Conservation (phyloP, 192 early-diverging fungal genomes). For the Coemansia sp. region DNA sequence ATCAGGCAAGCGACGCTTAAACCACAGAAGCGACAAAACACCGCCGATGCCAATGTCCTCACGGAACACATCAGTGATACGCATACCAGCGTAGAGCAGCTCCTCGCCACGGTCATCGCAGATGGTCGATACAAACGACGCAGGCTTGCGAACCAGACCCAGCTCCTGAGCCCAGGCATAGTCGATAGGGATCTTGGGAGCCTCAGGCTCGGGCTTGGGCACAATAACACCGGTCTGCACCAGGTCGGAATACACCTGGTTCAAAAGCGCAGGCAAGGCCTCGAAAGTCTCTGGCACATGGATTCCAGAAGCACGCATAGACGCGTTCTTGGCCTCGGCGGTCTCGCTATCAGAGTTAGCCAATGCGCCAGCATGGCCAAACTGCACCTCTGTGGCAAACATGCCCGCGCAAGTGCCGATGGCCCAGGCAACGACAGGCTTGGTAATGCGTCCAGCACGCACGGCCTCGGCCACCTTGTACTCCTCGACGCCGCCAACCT, state of each 20-base stretch:
- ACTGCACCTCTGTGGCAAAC: constrained; percentile 98
- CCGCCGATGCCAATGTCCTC: constrained; percentile 98
- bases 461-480: constrained; percentile 93
- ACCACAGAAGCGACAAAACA: constrained; percentile 95
- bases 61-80: constrained; percentile 98
- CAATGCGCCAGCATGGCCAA: constrained; percentile 96
- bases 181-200: constrained; percentile 98
- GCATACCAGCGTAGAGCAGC: constrained; percentile 96
- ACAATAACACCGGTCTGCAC: constrained; percentile 72
- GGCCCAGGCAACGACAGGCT: constrained; percentile 99
- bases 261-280: constrained; percentile 81
- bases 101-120: constrained; percentile 99
- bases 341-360: constrained; percentile 97
- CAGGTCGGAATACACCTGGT: constrained; percentile 76
- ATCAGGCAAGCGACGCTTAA: constrained; percentile 92
- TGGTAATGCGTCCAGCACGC: constrained; percentile 84
- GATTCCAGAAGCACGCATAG: constrained; percentile 82
- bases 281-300: constrained; percentile 97
- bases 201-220: constrained; percentile 81
- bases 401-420: constrained; percentile 99
- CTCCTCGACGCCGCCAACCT: constrained; percentile 98
- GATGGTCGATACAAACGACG: constrained; percentile 97
- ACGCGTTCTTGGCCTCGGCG: constrained; percentile 92
- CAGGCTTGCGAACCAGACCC: constrained; percentile 96
- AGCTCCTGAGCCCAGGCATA: constrained; percentile 99